Base-by-base conservation (phyloP, 768 basidiomycete genomes). In the Rhodosporidiobolus odoratus region DNA sequence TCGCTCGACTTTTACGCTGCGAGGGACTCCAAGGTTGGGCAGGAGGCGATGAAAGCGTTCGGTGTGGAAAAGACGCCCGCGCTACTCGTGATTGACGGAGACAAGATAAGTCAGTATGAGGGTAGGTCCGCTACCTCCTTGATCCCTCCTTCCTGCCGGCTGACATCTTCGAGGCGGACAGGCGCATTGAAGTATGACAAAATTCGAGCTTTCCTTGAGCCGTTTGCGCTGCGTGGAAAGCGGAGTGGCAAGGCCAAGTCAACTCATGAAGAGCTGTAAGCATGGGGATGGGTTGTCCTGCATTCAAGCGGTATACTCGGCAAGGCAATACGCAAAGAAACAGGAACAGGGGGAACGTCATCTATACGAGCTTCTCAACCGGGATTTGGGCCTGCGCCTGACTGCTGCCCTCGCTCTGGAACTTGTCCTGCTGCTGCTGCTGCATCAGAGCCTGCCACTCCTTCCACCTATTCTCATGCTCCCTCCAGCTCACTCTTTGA, bases 1-100 rank as follows among this genome's bases (percentile, higher is more conserved):
- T 41, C 58, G 8, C 47, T 76, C 57, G 66, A 75, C 37, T 76
- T 77, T 32, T 76, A 75, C 65, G 73, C 77, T 19, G 76, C 76
- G 34, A 58, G 76, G 45, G 77, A 77, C 52, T 23, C 48, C 19
- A 66, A 71, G 48, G 61, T 68, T 25, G 75, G 76, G 1, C 32
- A 45, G 15, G 69, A 71, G 16, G 60, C 68, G 50, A 59, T 75
- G 52, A 34, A 53, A 16, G 48, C 43, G 15, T 75, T 75, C 17
- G 71, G 73, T 0, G 66, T 77, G 17, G 70, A 63, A 30, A 77
- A 75, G 61, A 40, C 68, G 21, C 77, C 77, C 3, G 68, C 72
- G 5, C 54, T 77, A 27, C 23, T 77, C 1, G 56, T 77, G 0
- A 50, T 76, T 25, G 38, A 60, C 13, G 73, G 67, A 0, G 69